Evolutionary conservation across 192 early-diverging fungal species (phyloP), one percentile per base, ranked within the genome.

Genomic region (Coemansia sp.): DNA sequence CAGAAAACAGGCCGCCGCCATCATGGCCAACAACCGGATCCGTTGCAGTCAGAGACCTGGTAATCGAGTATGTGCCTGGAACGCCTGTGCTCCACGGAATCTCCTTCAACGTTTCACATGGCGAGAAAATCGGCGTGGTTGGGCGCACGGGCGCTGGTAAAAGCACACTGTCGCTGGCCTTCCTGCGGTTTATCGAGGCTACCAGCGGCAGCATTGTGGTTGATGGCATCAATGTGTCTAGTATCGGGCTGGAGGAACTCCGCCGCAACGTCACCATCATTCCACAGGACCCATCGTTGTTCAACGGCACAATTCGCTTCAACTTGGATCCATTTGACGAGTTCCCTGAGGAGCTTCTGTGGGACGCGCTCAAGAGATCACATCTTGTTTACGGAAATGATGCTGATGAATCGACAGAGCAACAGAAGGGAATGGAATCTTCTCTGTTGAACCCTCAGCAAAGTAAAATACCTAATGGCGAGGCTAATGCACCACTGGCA

Each of bases 81-180:
- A 81, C 86, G 28, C 89, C 88, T 7, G 91, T 95, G 10, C 85
- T 98, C 16, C 90, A 91, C 51, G 75, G 87, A 52, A 72, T 99
- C 12, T 87, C 87, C 15, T 89, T 96, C 52, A 35, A 71, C 2
- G 87, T 94, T 45, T 79, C 79, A 3, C 86, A 90, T 12, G 79
- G 81, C 2, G 87, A 92, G 74, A 95, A 94, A 70, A 90, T 98
- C 56, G 96, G 94, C 40, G 88, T 98, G 48, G 94, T 95, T 49
- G 95, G 95, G 13, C 86, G 95, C 12, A 93, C 94, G 2, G 94
- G 93, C n/a, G 88, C 92, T 1, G 93, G 92, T 29, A 94, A 94
- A 66, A 87, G 86, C 18, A 89, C 90, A 0, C 71, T 95, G 55
- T 86, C 87, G 4, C 79, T 92, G 49, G 85, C 89, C 9, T 74